A percentile compares a stretch with the other conserved stretches of the same genome.
Conservation (phyloP, 176 grass and related monocot species). For the Luzula sylvatica region DNA sequence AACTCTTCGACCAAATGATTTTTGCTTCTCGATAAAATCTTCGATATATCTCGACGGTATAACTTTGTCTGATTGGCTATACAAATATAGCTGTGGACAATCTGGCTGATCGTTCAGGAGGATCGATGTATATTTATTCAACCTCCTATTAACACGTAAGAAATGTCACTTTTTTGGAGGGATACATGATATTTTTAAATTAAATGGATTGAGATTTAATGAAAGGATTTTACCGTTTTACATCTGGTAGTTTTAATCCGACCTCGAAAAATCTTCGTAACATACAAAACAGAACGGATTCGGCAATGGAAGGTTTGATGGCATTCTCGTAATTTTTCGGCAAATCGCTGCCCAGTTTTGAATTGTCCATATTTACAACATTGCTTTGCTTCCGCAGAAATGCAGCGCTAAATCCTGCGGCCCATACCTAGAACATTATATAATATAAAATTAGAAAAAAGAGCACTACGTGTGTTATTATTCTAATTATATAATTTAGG, state of each 20-base stretch:
- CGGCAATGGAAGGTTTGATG: constrained; percentile 33
- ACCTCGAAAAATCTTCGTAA: constrained; percentile 62
- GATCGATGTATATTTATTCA: constrained; percentile 44
- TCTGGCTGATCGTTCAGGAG: constrained; percentile 57
- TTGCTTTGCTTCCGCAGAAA: constrained; percentile 56
- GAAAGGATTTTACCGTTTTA: constrained; percentile 51
- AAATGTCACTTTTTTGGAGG: constrained; percentile 9
- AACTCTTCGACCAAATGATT: constrained; percentile 39
- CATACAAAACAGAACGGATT: constrained; percentile 60
- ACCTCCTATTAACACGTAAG: constrained; percentile 38
- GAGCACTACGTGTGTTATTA: background rate
- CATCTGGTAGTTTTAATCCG: constrained; percentile 50
- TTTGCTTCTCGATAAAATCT: constrained; percentile 65
- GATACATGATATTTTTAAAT: background rate
- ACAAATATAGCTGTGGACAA: constrained; percentile 90
- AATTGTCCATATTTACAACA: constrained; percentile 30
- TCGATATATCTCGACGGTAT: constrained; percentile 54
- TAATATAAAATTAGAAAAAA: constrained; percentile 1
- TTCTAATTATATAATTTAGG: background rate
- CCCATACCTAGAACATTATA: constrained; percentile 56
- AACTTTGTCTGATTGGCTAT: constrained; percentile 72
- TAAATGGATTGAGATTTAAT: no score
- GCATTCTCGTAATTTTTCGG: constrained; percentile 29
- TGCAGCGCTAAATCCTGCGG: constrained; percentile 91
- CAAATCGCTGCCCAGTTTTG: constrained; percentile 28